These are phyloP conservation scores for Rhodomyrtus tomentosa DNA, from an alignment of 345 rosid genomes.

Conservation along the genomic window DNA sequence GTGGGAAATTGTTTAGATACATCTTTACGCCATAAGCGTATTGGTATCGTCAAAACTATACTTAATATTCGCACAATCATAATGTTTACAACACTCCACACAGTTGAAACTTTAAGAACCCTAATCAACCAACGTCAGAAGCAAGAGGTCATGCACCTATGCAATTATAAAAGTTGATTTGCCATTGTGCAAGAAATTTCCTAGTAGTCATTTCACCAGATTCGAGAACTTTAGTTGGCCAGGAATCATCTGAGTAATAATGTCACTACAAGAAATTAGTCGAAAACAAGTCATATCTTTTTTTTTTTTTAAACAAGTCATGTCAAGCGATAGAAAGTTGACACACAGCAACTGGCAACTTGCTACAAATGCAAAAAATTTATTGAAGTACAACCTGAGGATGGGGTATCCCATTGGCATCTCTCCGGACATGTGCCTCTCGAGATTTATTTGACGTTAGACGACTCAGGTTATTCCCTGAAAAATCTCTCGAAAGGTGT, in stretches of 20 bases:
- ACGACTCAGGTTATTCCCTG: conserved; percentile 16
- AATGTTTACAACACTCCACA: not conserved
- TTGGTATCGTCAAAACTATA: not conserved
- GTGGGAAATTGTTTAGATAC: not conserved
- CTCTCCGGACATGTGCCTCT: conserved; percentile 26
- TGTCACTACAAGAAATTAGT: not conserved
- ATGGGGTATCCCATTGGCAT: conserved; percentile 26
- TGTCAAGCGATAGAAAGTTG: not conserved
- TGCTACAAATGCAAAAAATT: not conserved
- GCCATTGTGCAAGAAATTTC: not conserved
- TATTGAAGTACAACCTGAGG: conserved; percentile 33
- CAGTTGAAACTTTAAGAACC: not conserved
- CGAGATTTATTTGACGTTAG: conserved; percentile 27
- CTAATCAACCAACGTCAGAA: not conserved
- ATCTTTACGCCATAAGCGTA: not conserved
- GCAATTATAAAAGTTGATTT: not conserved
- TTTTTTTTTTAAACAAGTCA: not conserved
- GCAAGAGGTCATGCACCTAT: not conserved
- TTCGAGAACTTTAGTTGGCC: not conserved
- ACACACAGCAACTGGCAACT: not conserved
- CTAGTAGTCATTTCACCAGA: not conserved
- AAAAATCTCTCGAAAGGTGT: conserved; percentile 32
- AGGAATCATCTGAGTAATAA: not conserved
- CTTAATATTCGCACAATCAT: not conserved
- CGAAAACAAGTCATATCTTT: not conserved